Evolutionary conservation across 305 asterid species (phyloP).

Genomic region (Fraxinus dipetala): DNA sequence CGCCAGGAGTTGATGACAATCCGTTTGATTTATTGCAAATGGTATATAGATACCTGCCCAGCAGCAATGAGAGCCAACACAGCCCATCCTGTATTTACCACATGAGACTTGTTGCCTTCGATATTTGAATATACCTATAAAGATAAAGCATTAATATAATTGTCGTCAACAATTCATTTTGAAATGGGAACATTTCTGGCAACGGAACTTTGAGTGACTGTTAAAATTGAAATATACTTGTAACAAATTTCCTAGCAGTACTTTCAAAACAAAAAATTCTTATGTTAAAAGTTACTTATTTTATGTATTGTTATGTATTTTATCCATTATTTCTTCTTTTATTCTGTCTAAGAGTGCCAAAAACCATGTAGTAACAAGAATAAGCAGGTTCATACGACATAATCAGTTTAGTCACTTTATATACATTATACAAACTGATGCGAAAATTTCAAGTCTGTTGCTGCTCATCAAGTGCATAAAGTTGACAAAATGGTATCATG

Average conservation of each 20-base stretch:
- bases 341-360: not conserved
- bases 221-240: not conserved
- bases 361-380: not conserved
- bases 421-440: not conserved
- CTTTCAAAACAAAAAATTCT: not conserved
- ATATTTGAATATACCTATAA: slow-evolving; percentile 41
- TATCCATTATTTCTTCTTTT: not conserved
- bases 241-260: not conserved
- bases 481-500: not conserved
- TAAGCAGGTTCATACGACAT: not conserved
- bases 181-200: not conserved
- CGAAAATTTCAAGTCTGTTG: not conserved
- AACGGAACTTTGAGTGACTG: not conserved
- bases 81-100: slow-evolving; percentile 65
- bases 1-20: not conserved
- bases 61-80: slow-evolving; percentile 44
- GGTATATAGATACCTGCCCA: slow-evolving; percentile 44
- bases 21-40: not conserved
- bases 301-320: not conserved
- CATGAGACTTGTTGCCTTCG: slow-evolving; percentile 41
- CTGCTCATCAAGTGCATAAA: not conserved
- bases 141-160: slow-evolving; percentile 20
- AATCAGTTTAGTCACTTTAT: not conserved
- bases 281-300: not conserved
- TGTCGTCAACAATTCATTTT: not conserved